Conservation (phyloP, 495 filamentous ascomycete species). For the Penicillium daleae region DNA sequence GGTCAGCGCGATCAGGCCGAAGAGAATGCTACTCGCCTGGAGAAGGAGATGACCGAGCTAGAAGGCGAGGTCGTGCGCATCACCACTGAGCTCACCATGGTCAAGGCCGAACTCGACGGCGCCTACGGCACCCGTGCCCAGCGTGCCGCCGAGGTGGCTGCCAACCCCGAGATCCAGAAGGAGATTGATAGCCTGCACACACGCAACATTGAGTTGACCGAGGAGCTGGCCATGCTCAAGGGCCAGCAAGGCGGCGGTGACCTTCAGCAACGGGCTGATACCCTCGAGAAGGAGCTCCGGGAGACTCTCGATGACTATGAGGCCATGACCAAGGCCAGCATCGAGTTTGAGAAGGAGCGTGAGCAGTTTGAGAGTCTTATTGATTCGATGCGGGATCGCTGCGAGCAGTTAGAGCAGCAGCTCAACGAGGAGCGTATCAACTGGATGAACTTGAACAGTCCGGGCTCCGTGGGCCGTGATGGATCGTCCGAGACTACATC, state of each 20-base stretch:
- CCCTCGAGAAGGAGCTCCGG: constrained; percentile 76
- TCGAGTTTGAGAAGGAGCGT: constrained; percentile 86
- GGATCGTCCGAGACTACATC: constrained; percentile 62
- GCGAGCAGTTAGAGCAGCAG: constrained; percentile 67
- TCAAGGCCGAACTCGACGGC: constrained; percentile 91
- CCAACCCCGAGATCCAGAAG: constrained; percentile 64
- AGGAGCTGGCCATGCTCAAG: constrained; percentile 61
- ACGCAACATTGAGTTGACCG: constrained; percentile 60
- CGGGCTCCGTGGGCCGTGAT: constrained; percentile 51
- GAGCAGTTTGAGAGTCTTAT: constrained; percentile 74
- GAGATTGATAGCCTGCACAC: constrained; percentile 68
- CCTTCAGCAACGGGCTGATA: constrained; percentile 59
- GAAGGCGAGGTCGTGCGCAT: constrained; percentile 83
- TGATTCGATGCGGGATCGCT: constrained; percentile 70
- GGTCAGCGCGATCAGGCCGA: constrained; percentile 38
- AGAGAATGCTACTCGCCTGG: constrained; percentile 56
- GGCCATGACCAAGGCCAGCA: constrained; percentile 79
- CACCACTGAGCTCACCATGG: constrained; percentile 89
- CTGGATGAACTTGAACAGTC: constrained; percentile 67
- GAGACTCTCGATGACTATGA: constrained; percentile 86
- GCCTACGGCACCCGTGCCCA: constrained; percentile 82
- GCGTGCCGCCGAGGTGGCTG: constrained; percentile 75
- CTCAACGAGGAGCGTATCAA: constrained; percentile 72
- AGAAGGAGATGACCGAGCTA: constrained; percentile 69
- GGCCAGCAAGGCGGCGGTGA: constrained; percentile 48